Base-by-base conservation (phyloP, 148 eudicot genomes). In the Beta vulgaris region DNA sequence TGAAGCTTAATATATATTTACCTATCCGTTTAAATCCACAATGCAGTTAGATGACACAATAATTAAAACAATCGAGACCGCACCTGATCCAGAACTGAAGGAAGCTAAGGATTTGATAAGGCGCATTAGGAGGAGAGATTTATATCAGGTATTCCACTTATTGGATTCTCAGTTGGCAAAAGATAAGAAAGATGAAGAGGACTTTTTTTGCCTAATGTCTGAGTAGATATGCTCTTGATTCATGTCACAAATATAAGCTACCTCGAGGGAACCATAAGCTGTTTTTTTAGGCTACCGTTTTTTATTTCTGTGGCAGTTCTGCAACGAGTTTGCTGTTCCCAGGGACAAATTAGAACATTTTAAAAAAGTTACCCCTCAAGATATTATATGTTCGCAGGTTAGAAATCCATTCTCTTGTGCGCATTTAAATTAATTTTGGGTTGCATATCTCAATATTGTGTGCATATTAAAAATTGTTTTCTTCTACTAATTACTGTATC, bases 321-420 rank as follows among this genome's bases (percentile, higher is more conserved):
- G 98, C 82, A 93, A 93, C 54, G 97, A 91, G 79, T 93, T 83
- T 85, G 72, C 84, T 64, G 98, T 93, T 85, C 98, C 97, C 0
- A 88, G 82, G 80, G 91, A 90, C 48, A 85, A 84, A 59, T 69
- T 91, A 75, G 98, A 87, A 73, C 84, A 83, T 76, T 90, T 87
- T 75, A 87, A 90, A 84, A 78, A 85, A 28, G 84, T 93, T 72
- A 90, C 95, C 1, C 86, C 93, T 18, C 84, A 87, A 75, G 93
- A 93, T 80, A 91, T 93, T 64, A 78, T 93, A 62, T 93, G 97
- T 78, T 87, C 97, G 36, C 97, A 93, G 94, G 97, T 93, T 39
- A 65, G 66, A n/a, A 14, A 43, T 55, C 19, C 39, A 19, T 48
- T 53, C 42, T 49, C 34, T 73, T 4, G 26, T 48, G 61, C 58